Evolutionary conservation across 192 early-diverging fungal genomes (phyloP), one percentile per base, ranked within the genome.

Genomic region (Jimgerdemannia flammicorona): DNA sequence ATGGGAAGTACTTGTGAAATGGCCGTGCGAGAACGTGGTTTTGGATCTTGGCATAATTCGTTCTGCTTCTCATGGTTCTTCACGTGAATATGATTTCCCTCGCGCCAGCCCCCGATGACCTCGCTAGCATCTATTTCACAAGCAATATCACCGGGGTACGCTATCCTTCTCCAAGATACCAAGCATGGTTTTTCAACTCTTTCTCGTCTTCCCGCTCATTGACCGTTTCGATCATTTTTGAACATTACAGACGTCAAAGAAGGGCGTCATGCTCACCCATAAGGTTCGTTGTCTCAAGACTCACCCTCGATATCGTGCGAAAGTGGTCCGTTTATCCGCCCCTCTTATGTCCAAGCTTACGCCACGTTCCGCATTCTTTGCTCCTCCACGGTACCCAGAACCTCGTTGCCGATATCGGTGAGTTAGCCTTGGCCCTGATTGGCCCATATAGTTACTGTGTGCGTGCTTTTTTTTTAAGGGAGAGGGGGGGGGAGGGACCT

Each of bases 251-350:
- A 17, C 44, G 68, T 17, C 72, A 29, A 77, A 75, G 43, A 43
- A 66, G 42, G 80, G 80, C 43, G 80, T 77, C 14, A 68, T 77
- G 41, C 42, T 84, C 39, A 80, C 79, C 63, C 83, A 84, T 11
- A 77, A 72, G 74, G 83, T 80, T 78, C 69, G 64, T 75, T 42
- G 54, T 18, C 49, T 6, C 8, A 59, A 54, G 49, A 59, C 14
- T 59, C 14, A 1, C 49, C 14, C 14, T 59, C 14, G 14, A 59
- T 59, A 59, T 10, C 49, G 49, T 59, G 49, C 49, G 49, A 59
- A 59, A 59, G 6, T 59, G 2, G 14, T 2, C 14, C 14, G 14
- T 14, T n/a, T n/a, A n/a, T n/a, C n/a, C n/a, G n/a, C n/a, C n/a
- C n/a, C n/a, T n/a, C 49, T 59, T 14, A 10, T 6, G 14, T 59